Evolutionary conservation across 2,329 filamentous ascomycete genomes (phyloP).

Genomic region (Sphaerulina populicola): DNA sequence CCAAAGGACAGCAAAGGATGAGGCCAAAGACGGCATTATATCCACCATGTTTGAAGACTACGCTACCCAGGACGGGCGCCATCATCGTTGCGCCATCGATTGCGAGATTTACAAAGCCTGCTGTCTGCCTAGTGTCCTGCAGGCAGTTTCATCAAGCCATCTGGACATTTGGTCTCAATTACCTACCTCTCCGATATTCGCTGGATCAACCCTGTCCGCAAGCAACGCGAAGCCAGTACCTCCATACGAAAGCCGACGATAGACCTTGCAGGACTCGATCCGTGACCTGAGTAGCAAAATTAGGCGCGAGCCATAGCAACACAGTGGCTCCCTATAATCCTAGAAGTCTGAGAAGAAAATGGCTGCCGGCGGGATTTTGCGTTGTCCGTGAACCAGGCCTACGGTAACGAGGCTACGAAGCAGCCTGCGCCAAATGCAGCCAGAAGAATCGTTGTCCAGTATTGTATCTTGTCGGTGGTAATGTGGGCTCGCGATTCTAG

Average conservation of each 20-base stretch:
- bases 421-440: constrained; percentile 60
- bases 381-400: constrained; percentile 52
- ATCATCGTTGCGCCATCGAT: constrained; percentile 55
- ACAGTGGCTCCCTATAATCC: constrained; percentile 54
- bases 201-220: constrained; percentile 57
- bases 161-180: background rate
- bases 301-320: constrained; percentile 55
- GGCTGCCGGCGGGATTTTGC: constrained; percentile 53
- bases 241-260: constrained; percentile 62
- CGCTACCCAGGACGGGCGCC: constrained; percentile 58
- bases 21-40: constrained; percentile 20
- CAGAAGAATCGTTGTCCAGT: constrained; percentile 60
- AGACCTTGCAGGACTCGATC: constrained; percentile 61
- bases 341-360: constrained; percentile 53
- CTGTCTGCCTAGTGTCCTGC: constrained; percentile 32
- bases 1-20: constrained; percentile 12
- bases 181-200: constrained; percentile 47
- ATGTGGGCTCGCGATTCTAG: constrained; percentile 11
- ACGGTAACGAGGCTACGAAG: constrained; percentile 41
- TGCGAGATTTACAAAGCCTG: constrained; percentile 57
- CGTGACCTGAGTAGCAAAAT: constrained; percentile 50
- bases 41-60: constrained; percentile 50
- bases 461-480: constrained; percentile 42
- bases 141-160: background rate
- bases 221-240: constrained; percentile 59